Conservation (phyloP, 2,329 filamentous ascomycete genomes). For the Claviceps sp. region DNA sequence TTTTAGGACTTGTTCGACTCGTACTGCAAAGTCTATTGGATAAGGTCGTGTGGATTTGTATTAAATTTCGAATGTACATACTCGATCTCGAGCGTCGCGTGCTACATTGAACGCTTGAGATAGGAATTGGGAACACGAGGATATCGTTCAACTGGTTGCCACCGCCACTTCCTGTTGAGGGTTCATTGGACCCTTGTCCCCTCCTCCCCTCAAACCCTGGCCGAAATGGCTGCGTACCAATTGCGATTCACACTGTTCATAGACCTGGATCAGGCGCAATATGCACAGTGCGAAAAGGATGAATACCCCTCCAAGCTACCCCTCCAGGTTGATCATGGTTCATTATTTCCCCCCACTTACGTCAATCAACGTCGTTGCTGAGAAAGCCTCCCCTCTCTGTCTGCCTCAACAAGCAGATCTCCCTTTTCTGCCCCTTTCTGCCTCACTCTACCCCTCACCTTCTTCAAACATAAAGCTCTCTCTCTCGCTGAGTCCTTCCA, state of each 20-base stretch:
- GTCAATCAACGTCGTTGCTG: neutral
- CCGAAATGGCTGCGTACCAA: neutral
- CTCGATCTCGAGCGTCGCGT: too few relatives aligned
- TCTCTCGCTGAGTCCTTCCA: neutral
- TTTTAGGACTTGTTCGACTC: too few relatives aligned
- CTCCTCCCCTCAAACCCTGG: neutral
- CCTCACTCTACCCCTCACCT: too few relatives aligned
- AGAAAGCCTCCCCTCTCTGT: neutral
- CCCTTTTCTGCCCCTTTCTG: too few relatives aligned
- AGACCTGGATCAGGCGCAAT: neutral
- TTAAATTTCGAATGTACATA: too few relatives aligned
- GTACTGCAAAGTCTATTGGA: too few relatives aligned
- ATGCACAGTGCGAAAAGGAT: constrained; percentile 11
- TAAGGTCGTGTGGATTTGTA: too few relatives aligned
- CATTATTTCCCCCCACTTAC: neutral
- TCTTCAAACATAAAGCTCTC: neutral
- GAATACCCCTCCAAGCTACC: neutral
- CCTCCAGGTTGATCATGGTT: neutral
- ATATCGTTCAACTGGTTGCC: neutral
- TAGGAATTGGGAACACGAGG: too few relatives aligned
- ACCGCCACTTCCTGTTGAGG: constrained; percentile 1
- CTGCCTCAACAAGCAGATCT: neutral
- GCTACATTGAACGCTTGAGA: too few relatives aligned
- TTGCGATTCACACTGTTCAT: neutral
- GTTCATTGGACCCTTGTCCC: neutral